Conservation (phyloP, 257 asterid species). For the Salvia splendens region DNA sequence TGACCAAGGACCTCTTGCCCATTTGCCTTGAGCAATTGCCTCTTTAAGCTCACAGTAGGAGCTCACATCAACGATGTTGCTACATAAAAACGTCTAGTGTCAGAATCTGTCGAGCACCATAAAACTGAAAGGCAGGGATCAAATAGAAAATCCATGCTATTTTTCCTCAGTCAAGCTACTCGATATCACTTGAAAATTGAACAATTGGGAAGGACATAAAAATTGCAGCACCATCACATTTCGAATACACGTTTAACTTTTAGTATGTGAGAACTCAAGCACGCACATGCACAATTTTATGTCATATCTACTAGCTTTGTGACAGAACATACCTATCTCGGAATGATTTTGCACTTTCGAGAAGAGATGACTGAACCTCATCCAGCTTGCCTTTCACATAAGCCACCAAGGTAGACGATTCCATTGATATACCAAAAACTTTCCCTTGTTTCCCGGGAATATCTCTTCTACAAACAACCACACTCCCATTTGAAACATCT, state of each 20-base stretch:
- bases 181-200: neutral
- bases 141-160: neutral
- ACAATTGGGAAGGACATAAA: neutral
- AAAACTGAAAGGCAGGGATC: neutral
- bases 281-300: neutral
- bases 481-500: conserved; percentile 74
- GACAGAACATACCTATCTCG: conserved; percentile 69
- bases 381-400: conserved; percentile 64
- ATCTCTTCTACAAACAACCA: conserved; percentile 91
- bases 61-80: conserved; percentile 88
- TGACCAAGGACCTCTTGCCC: conserved; percentile 99
- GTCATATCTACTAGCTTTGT: conserved; percentile 14
- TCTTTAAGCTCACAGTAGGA: conserved; percentile 89
- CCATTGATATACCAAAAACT: conserved; percentile 91
- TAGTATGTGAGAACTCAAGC: conserved; percentile 4
- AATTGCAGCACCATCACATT: neutral
- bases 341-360: conserved; percentile 67
- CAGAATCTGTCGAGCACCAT: conserved; percentile 31
- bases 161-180: too few relatives aligned
- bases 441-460: conserved; percentile 96
- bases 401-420: conserved; percentile 66
- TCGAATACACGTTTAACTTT: neutral
- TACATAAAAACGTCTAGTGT: conserved; percentile 32
- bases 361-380: conserved; percentile 81
- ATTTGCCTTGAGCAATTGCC: conserved; percentile 86